Evolutionary conservation across 768 basidiomycete genomes (phyloP), one percentile per base, ranked within the genome.

Genomic region (Boletus reticulatus): DNA sequence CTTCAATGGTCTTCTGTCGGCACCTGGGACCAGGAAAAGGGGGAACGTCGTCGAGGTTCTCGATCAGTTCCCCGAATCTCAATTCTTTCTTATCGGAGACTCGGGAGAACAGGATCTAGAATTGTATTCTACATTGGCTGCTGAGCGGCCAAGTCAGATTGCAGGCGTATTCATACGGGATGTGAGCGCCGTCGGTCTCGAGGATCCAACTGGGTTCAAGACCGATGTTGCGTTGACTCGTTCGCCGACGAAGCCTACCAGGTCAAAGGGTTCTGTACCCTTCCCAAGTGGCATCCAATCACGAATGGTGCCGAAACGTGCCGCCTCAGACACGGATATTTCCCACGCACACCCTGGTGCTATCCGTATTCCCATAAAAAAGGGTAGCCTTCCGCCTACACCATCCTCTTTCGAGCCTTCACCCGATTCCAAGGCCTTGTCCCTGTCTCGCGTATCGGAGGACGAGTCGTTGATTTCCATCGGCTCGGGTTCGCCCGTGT

Each of bases 41-140:
- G 82, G 81, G 0, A 88, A 87, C 19, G 83, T 98, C 9, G 67
- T 87, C n/a, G 90, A 94, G 38, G 77, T 92, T 20, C 74, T 95
- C 13, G 80, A 88, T 38, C 75, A 83, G 3, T 95, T 95, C 68
- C 84, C 84, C 0, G 76, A 84, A 39, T 84, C 89, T 2, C 76
- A 72, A 38, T 97, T 98, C 72, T 71, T 98, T 65, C 81, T 95
- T 47, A 78, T 98, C 39, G 96, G 96, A 8, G 96, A 98, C 69
- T 84, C 87, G 0, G 96, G 95, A 34, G 96, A 98, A 67, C 95
- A 97, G 62, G 96, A 98, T 72, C 73, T 98, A 43, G 94, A 98
- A 70, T 77, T 98, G 2, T 98, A 98, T 68, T 78, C 87, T 14
- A 77, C 84, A 4, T 67, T 96, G 17, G 93, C 96, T 1, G 70